Percentiles rank a stretch among this genome's conserved stretches.
phyloP scores from a whole-genome alignment of 2,329 filamentous ascomycete genomes.

The Cladosporium oxysporum region DNA sequence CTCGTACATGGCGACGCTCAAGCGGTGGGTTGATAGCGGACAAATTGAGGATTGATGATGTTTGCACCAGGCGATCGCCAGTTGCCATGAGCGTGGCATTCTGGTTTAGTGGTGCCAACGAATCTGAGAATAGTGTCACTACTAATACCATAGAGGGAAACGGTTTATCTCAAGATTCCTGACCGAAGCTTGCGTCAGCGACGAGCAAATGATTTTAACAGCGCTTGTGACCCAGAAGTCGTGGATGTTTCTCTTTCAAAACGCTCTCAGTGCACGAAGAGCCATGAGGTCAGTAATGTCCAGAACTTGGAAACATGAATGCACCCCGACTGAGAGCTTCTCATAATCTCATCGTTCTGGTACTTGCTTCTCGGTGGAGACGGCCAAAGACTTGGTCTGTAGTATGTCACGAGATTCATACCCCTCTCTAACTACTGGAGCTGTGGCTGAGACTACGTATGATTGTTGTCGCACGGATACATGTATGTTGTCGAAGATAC shows the following conservation, averaged over 20 bases:
- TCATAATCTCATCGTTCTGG: neutral
- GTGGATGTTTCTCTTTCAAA: neutral
- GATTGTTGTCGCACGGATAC: neutral
- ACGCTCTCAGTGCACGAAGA: neutral
- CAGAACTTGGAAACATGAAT: neutral
- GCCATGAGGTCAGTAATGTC: neutral
- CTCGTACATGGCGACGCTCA: neutral
- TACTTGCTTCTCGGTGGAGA: neutral
- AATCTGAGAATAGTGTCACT: neutral
- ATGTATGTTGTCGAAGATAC: neutral
- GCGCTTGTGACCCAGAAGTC: neutral
- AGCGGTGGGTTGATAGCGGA: neutral
- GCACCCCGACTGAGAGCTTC: neutral
- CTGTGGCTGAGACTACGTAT: neutral
- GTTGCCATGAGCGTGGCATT: neutral
- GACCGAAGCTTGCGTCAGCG: neutral
- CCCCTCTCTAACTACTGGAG: neutral
- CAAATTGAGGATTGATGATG: neutral
- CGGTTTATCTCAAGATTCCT: neutral
- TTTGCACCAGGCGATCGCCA: neutral
- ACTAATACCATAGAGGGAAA: neutral
- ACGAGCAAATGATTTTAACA: neutral
- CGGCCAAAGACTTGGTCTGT: neutral
- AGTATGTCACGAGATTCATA: neutral
- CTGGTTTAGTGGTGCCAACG: neutral